Percentiles rank a stretch among this genome's conserved stretches.
Evolutionary conservation across 495 filamentous ascomycete species (phyloP).

Genomic region (Platismatia glauca): DNA sequence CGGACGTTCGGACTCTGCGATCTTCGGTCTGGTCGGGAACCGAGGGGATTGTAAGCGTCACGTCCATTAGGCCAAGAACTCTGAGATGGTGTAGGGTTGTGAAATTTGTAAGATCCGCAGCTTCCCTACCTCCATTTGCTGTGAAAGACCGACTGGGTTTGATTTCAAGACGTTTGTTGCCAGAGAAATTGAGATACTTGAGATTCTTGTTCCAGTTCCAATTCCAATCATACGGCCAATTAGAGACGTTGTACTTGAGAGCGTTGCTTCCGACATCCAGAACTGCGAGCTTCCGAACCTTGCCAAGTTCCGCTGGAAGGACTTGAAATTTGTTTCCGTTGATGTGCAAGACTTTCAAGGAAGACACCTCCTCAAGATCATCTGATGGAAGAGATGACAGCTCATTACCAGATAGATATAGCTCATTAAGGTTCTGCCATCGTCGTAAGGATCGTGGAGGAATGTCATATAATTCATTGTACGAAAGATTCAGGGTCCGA

Average conservation of each 20-base stretch:
- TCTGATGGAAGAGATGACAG: slow-evolving; percentile 85
- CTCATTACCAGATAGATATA: slow-evolving; percentile 94
- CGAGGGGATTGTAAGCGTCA: slow-evolving; percentile 83
- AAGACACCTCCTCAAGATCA: slow-evolving; percentile 79
- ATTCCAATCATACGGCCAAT: slow-evolving; percentile 99
- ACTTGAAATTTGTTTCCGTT: slow-evolving; percentile 98
- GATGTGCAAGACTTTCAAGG: slow-evolving; percentile 84
- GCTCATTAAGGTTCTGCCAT: slow-evolving; percentile 79
- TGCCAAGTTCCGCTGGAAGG: slow-evolving; percentile 87
- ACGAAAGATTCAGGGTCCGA: slow-evolving; percentile 84
- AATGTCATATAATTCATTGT: slow-evolving; percentile 89
- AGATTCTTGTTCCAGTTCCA: slow-evolving; percentile 97
- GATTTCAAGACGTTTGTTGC: slow-evolving; percentile 95
- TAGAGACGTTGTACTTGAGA: slow-evolving; percentile 98
- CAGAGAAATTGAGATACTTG: slow-evolving; percentile 91
- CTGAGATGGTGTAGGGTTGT: slow-evolving; percentile 75
- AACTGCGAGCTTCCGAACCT: slow-evolving; percentile 80
- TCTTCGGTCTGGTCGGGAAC: slow-evolving; percentile 94
- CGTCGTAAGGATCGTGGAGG: slow-evolving; percentile 76
- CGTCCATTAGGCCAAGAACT: slow-evolving; percentile 93
- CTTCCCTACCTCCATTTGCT: slow-evolving; percentile 40
- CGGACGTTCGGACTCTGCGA: slow-evolving; percentile 90
- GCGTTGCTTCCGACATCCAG: slow-evolving; percentile 92
- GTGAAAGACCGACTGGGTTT: slow-evolving; percentile 62
- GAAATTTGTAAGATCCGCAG: slow-evolving; percentile 81